phyloP scores from a whole-genome alignment of 2,329 filamentous ascomycete genomes.

The Diaporthe australafricana region DNA sequence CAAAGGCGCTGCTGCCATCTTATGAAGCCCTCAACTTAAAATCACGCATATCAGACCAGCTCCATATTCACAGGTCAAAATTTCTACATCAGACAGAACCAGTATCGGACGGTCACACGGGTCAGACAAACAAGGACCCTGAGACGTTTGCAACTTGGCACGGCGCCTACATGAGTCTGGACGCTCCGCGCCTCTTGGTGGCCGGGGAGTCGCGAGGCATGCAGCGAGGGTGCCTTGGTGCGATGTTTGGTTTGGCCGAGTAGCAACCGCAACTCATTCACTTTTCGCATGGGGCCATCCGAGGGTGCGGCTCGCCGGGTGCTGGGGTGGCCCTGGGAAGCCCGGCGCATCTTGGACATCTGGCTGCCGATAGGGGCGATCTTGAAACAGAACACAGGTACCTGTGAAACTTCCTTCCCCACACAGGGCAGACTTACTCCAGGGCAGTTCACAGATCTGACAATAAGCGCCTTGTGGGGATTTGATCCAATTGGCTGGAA shows the following conservation, averaged over 20 bases:
- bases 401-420: conserved; percentile 21
- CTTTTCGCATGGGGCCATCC: conserved; percentile 12
- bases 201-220: neutral
- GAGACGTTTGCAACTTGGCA: conserved; percentile 24
- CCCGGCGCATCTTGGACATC: neutral
- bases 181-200: neutral
- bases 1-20: conserved; percentile 16
- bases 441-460: neutral
- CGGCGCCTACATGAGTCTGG: conserved; percentile 26
- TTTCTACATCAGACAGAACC: conserved; percentile 17
- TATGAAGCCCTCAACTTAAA: conserved; percentile 17
- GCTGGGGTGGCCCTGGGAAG: conserved; percentile 11
- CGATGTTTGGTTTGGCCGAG: conserved; percentile 23
- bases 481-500: conserved; percentile 20
- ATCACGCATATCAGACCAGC: conserved; percentile 21
- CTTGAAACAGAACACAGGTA: conserved; percentile 25
- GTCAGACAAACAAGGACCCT: conserved; percentile 16
- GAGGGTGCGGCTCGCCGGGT: conserved; percentile 4
- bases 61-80: conserved; percentile 7
- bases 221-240: neutral
- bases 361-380: conserved; percentile 9
- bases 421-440: neutral
- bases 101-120: conserved; percentile 27
- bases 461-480: conserved; percentile 12
- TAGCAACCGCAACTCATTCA: conserved; percentile 15